A percentile compares a stretch with the other conserved stretches of the same genome.
Evolutionary conservation across 2,329 filamentous ascomycete genomes (phyloP).

Genomic region (Colletotrichum spinosum): DNA sequence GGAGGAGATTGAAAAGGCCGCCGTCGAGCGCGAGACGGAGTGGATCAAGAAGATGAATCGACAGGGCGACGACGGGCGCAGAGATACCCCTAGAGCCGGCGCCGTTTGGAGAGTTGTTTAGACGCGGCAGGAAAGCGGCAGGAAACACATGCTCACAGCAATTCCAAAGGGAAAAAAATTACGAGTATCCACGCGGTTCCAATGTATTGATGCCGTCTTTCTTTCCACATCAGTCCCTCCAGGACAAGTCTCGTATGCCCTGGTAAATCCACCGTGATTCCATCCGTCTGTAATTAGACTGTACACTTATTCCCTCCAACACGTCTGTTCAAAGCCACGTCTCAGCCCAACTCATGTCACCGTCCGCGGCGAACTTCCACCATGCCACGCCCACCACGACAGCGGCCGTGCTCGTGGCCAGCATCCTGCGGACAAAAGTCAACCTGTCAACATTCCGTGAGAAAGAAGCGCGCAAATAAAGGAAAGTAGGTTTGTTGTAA

Average conservation of each 20-base stretch:
- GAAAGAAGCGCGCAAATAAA: constrained; percentile 15
- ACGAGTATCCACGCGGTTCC: background rate
- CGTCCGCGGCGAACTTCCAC: constrained; percentile 29
- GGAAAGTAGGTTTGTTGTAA: background rate
- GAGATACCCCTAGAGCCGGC: constrained; percentile 52
- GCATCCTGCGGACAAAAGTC: constrained; percentile 37
- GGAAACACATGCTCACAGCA: background rate
- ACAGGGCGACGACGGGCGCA: constrained; percentile 47
- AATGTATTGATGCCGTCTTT: too few relatives aligned
- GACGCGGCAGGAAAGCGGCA: constrained; percentile 3
- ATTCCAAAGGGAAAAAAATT: background rate
- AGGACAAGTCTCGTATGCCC: too few relatives aligned
- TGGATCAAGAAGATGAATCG: constrained; percentile 69
- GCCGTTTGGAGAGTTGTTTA: constrained; percentile 58
- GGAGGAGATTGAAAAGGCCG: constrained; percentile 70
- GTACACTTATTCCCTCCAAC: constrained; percentile 12
- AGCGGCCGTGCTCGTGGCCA: constrained; percentile 36
- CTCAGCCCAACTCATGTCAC: constrained; percentile 22
- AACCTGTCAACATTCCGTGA: constrained; percentile 36
- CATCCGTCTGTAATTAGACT: constrained; percentile 5
- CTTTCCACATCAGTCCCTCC: too few relatives aligned
- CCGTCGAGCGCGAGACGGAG: constrained; percentile 64
- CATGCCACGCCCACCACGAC: constrained; percentile 33
- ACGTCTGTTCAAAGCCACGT: constrained; percentile 8
- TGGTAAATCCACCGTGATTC: background rate